These are phyloP conservation scores for Phaseolus coccineus DNA, from an alignment of 331 rosid species.

Conservation along the genomic window DNA sequence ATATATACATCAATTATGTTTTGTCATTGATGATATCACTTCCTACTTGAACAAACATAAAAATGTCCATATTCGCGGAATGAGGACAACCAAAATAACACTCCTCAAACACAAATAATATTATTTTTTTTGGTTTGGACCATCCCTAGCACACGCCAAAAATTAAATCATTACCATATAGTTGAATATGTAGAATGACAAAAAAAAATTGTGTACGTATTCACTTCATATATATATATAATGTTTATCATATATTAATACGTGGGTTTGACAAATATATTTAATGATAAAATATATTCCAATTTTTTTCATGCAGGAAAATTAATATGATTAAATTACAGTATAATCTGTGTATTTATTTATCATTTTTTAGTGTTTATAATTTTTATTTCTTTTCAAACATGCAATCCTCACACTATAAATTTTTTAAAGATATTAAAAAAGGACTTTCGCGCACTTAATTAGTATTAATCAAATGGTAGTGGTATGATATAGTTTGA, in stretches of 20 bases:
- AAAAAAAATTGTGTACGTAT: too few relatives aligned
- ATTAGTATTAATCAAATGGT: not conserved
- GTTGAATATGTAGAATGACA: too few relatives aligned
- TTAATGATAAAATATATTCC: not conserved
- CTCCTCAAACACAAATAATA: not conserved
- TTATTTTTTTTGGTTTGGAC: too few relatives aligned
- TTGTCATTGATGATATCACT: constrained; percentile 32
- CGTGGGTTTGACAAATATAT: not conserved
- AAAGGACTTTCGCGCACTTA: too few relatives aligned
- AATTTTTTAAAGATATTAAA: too few relatives aligned
- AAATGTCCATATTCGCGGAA: constrained; percentile 20
- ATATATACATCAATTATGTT: not conserved
- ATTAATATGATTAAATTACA: too few relatives aligned
- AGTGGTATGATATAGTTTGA: not conserved
- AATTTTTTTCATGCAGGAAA: not conserved
- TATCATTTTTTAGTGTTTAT: too few relatives aligned
- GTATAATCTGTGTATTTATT: too few relatives aligned
- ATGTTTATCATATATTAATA: too few relatives aligned
- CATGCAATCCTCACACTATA: too few relatives aligned
- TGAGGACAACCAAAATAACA: not conserved
- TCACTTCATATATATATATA: too few relatives aligned
- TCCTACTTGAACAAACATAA: not conserved
- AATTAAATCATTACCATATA: not conserved
- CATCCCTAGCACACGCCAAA: not conserved
- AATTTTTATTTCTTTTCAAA: too few relatives aligned